These are phyloP conservation scores for Fusarium subtropicale DNA, from an alignment of 2,329 filamentous ascomycete species.

Conservation along the genomic window DNA sequence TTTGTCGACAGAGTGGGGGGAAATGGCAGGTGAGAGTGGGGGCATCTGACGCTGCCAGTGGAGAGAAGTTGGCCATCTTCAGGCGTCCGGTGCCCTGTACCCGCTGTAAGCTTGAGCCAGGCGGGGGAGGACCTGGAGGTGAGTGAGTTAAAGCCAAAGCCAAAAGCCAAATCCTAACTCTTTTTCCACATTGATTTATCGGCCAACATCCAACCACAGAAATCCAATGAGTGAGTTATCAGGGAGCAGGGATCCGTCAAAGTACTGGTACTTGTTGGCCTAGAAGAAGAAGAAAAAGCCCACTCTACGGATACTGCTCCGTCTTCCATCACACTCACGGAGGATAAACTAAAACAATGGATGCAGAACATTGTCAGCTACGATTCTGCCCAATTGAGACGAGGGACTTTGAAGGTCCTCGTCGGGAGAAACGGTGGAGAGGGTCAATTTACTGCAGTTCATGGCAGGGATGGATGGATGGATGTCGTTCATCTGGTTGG, in stretches of 20 bases:
- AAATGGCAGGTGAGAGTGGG: conserved; percentile 28
- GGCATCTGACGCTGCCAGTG: conserved; percentile 14
- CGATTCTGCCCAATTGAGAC: conserved; percentile 11
- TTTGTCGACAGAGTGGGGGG: conserved; percentile 38
- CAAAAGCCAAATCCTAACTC: conserved; percentile 11
- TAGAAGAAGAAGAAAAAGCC: background rate
- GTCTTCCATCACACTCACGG: conserved; percentile 10
- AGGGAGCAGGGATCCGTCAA: conserved; percentile 8
- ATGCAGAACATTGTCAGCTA: conserved; percentile 41
- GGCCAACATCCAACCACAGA: background rate
- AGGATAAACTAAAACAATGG: conserved; percentile 1
- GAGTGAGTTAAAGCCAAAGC: conserved; percentile 9
- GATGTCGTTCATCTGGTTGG: conserved; percentile 26
- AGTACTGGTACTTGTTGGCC: conserved; percentile 32
- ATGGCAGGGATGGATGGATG: conserved; percentile 4
- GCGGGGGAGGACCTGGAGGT: conserved; percentile 19
- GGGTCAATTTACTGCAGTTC: conserved; percentile 2
- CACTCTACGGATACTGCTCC: background rate
- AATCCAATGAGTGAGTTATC: background rate
- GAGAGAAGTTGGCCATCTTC: conserved; percentile 14
- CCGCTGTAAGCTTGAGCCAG: conserved; percentile 8
- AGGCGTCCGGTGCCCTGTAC: conserved; percentile 1
- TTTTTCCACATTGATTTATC: background rate
- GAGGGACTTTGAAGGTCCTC: conserved; percentile 12
- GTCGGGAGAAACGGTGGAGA: conserved; percentile 17